These are phyloP conservation scores for Macadamia integrifolia DNA, from an alignment of 164 flowering plant species.

Conservation along the genomic window DNA sequence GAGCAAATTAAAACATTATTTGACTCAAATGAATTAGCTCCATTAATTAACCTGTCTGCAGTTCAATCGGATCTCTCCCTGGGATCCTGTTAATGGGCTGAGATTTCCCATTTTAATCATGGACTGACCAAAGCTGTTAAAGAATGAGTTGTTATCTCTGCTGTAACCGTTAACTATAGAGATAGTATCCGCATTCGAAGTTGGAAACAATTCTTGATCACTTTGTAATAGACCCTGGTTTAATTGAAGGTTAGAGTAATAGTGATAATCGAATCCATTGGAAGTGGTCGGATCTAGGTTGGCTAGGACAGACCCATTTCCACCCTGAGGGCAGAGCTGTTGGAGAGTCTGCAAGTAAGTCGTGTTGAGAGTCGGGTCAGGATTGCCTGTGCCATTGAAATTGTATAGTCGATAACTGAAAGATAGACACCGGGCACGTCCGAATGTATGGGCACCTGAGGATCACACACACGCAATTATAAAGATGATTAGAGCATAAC, in stretches of 20 bases:
- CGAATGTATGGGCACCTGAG: conserved; percentile 46
- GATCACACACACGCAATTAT: neutral
- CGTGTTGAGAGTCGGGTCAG: conserved; percentile 11
- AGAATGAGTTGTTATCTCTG: conserved; percentile 13
- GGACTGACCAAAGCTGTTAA: conserved; percentile 15
- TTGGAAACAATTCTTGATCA: conserved; percentile 17
- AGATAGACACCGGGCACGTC: conserved; percentile 26
- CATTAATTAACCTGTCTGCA: conserved; percentile 13
- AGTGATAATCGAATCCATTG: conserved; percentile 11
- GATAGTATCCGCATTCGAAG: conserved; percentile 7
- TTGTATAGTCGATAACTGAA: conserved; percentile 15
- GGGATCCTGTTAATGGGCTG: conserved; percentile 16
- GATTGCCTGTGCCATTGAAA: conserved; percentile 9
- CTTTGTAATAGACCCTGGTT: conserved; percentile 15
- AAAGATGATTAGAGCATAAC: no score
- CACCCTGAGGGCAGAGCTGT: conserved; percentile 9
- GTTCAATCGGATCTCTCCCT: conserved; percentile 15
- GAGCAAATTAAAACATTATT: no score
- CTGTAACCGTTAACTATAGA: conserved; percentile 12
- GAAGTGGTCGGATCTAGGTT: conserved; percentile 15
- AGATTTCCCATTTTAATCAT: conserved; percentile 22
- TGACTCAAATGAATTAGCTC: neutral
- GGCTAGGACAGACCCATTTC: neutral
- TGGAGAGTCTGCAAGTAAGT: conserved; percentile 1
- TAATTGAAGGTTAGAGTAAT: conserved; percentile 18